phyloP scores from a whole-genome alignment of 306 rosid species.

The Clitoria ternatea region DNA sequence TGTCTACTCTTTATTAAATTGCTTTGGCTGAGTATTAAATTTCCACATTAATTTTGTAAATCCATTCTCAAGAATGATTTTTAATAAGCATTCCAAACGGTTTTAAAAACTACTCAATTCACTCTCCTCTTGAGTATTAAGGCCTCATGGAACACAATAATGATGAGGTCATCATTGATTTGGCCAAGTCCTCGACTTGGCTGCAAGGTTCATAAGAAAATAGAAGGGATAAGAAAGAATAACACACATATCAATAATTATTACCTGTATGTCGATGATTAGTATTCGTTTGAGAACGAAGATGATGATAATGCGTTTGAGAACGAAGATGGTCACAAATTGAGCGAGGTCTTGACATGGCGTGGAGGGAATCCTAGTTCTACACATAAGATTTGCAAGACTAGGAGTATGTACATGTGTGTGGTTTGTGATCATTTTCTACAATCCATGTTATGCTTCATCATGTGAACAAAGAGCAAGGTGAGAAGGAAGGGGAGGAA shows the following conservation, averaged over 20 bases:
- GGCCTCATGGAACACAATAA: too few relatives aligned
- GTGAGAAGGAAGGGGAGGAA: neutral
- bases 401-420: neutral
- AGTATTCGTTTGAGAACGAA: too few relatives aligned
- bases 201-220: neutral
- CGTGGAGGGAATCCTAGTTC: neutral
- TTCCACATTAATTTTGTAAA: too few relatives aligned
- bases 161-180: neutral
- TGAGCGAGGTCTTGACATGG: neutral
- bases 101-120: too few relatives aligned
- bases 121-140: too few relatives aligned
- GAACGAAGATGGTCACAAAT: neutral
- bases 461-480: neutral
- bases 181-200: neutral
- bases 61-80: too few relatives aligned
- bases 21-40: too few relatives aligned
- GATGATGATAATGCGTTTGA: too few relatives aligned
- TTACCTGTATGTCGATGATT: neutral
- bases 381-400: neutral
- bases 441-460: neutral
- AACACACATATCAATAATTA: too few relatives aligned
- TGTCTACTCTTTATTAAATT: too few relatives aligned
- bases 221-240: too few relatives aligned
- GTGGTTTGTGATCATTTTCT: neutral
- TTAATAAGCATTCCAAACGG: too few relatives aligned